Conservation (phyloP, 1,139 yeast genomes). For the Candida labiduridarum region DNA sequence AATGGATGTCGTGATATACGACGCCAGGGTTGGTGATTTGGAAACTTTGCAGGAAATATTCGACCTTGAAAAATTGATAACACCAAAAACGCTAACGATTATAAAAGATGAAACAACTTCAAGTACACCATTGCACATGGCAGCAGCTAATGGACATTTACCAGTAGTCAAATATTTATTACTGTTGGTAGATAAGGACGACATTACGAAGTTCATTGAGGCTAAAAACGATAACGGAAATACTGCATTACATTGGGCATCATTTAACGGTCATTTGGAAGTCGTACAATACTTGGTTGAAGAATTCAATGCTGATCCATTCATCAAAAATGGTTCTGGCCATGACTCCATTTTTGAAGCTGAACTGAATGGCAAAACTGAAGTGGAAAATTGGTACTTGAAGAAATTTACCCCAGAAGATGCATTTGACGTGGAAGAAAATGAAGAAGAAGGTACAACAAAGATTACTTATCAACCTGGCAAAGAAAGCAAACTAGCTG, state of each 20-base stretch:
- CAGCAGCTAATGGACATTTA: conserved; percentile 91
- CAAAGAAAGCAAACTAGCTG: conserved; percentile 50
- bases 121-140: conserved; percentile 88
- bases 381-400: conserved; percentile 72
- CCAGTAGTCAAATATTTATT: conserved; percentile 66
- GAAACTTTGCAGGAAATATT: conserved; percentile 72
- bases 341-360: conserved; percentile 92
- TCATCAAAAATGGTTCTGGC: conserved; percentile 68
- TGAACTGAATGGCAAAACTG: conserved; percentile 67
- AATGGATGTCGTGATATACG: conserved; percentile 77
- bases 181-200: conserved; percentile 46
- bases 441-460: conserved; percentile 39
- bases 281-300: conserved; percentile 73
- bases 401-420: conserved; percentile 74
- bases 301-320: conserved; percentile 77
- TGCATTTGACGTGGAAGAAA: conserved; percentile 42
- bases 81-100: conserved; percentile 48
- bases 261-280: conserved; percentile 80
- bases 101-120: conserved; percentile 66
- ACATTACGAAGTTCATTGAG: conserved; percentile 52
- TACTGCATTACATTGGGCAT: conserved; percentile 96
- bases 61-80: conserved; percentile 43
- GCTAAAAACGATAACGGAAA: conserved; percentile 78
- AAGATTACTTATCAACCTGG: conserved; percentile 53
- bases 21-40: conserved; percentile 85